A percentile compares a stretch with the other conserved stretches of the same genome.
Evolutionary conservation across 129 eudicot genomes (phyloP).

Genomic region (Chrysanthemum seticuspe): DNA sequence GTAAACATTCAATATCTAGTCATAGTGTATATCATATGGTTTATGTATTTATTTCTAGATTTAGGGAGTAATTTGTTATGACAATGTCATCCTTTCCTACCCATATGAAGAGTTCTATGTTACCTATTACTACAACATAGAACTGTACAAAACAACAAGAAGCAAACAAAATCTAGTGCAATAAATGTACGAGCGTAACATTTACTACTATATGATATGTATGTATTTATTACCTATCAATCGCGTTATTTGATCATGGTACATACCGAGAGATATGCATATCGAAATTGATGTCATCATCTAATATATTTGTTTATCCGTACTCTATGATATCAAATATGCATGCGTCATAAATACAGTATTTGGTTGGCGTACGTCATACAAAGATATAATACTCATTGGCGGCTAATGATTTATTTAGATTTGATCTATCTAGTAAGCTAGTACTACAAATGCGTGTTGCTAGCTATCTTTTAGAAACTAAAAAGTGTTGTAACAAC

Average conservation of each 20-base stretch:
- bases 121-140: too few species aligned
- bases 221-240: conserved; percentile 16
- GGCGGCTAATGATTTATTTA: neutral
- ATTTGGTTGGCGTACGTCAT: neutral
- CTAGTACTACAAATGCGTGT: neutral
- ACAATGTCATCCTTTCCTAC: too few species aligned
- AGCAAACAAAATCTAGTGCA: neutral
- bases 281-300: neutral
- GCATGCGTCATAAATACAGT: neutral
- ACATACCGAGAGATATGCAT: neutral
- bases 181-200: neutral
- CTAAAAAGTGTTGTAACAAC: too few species aligned
- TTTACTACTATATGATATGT: conserved; percentile 2
- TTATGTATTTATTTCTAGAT: too few species aligned
- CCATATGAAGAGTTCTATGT: too few species aligned
- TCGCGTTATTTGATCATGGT: neutral
- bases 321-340: neutral
- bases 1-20: too few species aligned
- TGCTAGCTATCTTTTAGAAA: neutral
- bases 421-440: too few species aligned
- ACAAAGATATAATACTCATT: neutral
- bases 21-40: too few species aligned
- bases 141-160: neutral
- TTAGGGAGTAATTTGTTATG: too few species aligned
- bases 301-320: neutral